Evolutionary conservation across 108 stramenopile species (phyloP), one percentile per base, ranked within the genome.

Genomic region (Phaeodactylum tricornutum): DNA sequence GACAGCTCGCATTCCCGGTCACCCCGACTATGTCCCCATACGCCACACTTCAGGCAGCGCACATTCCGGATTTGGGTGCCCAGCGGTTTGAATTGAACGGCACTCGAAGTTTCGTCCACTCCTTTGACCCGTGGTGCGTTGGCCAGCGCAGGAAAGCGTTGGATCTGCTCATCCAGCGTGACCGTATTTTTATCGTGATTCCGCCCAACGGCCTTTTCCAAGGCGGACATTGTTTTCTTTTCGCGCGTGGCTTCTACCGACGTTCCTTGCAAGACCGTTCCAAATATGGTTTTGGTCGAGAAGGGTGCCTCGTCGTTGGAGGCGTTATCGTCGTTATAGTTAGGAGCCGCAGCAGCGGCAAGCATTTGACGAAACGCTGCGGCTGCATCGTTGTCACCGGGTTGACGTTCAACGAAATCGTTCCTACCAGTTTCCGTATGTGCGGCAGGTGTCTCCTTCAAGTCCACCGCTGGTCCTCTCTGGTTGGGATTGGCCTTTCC

Each of bases 21-120:
- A 4, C 87, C 87, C 50, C 68, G 43, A 4, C 65, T 38, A 65
- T 90, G 87, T n/a, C 87, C 87, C 83, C 87, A 90, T 9, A 75
- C 42, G 11, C 81, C 81, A 55, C 87, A 90, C 5, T 61, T 68
- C 46, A 90, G 38, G 53, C 87, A 90, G 21, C 71, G 64, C 20
- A 90, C 81, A 55, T 90, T 84, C 22, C 83, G 62, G 23, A 90
- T 42, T 30, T 85, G 78, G 33, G 74, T 57, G 8, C 86, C 86
- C 42, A 90, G 43, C 1, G 87, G 87, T 53, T 90, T 85, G 48
- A 85, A 85, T 27, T 62, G 72, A 29, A 90, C 67, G 40, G 43
- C 58, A 7, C 76, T 71, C 50, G 75, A 53, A 11, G 56, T 51
- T 9, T 59, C 47, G 29, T 35, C 60, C 62, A 64, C 62, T 17